Base-by-base conservation (phyloP, 2,329 filamentous ascomycete species). In the Aspergillus sp. region DNA sequence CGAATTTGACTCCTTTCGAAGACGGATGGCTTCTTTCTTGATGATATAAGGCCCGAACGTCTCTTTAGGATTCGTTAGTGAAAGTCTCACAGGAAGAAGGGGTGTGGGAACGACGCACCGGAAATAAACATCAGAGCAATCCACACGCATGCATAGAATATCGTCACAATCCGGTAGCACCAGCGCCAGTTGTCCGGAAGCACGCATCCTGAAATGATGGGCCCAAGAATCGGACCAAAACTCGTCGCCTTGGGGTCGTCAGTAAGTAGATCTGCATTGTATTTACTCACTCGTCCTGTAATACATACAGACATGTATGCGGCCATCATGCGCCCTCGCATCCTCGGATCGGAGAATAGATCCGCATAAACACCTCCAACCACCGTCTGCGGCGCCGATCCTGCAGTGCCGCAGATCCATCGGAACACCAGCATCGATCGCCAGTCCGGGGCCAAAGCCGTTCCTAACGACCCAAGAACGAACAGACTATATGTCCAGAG, bases 41-140 rank as follows among this genome's bases (percentile, higher is more conserved):
- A 88, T 73, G 10, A 88, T 74, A 3, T 84, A 74, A 0, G 84
- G 85, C 0, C 72, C 79, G 59, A 81, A 86, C 1, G 84, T 87
- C 67, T 88, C 85, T 68, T 46, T 1, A 2, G 0, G 4, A 3
- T 7, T 20, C 3, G 29, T 61, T 16, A 60, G 55, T 25, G 25
- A 5, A 29, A 29, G 5, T 2, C 16, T n/a, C 34, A 38, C 11
- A 38, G 34, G 32, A n/a, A 38, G 34, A 4, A 17, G 34, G 1
- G 2, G 16, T n/a, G 2, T 1, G 14, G 7, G 3, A 5, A 14
- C 2, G 3, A 2, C 55, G 13, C 59, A 69, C 66, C 66, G 14
- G 84, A 86, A 52, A 90, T 77, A 55, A 86, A 76, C 16, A 91
- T 88, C 14, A 89, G 75, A 13, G 76, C 86, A 20, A 90, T 79